Percentiles rank a stretch among this genome's conserved stretches.
These are phyloP conservation scores for Vararia minispora DNA, from an alignment of 768 basidiomycete genomes.

Conservation along the genomic window DNA sequence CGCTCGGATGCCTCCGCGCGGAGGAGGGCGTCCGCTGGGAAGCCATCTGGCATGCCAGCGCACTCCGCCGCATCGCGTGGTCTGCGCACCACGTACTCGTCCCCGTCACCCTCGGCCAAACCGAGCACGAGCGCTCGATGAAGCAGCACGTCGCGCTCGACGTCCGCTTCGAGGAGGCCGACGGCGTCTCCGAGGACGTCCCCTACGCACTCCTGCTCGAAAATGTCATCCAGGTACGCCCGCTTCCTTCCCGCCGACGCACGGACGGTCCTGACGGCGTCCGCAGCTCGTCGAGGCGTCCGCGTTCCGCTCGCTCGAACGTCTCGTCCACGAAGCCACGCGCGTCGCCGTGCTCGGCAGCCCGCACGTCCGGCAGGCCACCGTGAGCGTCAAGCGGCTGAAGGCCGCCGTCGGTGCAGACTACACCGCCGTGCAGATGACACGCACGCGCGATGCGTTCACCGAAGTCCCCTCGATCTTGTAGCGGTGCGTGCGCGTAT, in stretches of 20 bases:
- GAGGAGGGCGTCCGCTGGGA: no score
- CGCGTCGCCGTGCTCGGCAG: conserved; percentile 5
- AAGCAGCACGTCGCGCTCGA: conserved; percentile 8
- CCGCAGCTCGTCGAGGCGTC: conserved; percentile 4
- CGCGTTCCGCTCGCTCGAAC: conserved; percentile 5
- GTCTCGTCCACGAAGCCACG: conserved; percentile 6
- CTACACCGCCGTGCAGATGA: conserved; percentile 5
- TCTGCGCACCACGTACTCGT: conserved; percentile 7
- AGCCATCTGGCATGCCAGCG: conserved; percentile 9
- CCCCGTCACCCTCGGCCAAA: conserved; percentile 3
- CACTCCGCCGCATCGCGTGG: conserved; percentile 3
- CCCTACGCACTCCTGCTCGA: conserved; percentile 5
- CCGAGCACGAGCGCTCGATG: conserved; percentile 3
- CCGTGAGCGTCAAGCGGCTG: conserved; percentile 6
- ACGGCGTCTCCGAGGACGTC: conserved; percentile 4
- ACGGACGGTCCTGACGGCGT: background rate
- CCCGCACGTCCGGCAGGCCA: conserved; percentile 4
- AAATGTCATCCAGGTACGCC: conserved; percentile 6
- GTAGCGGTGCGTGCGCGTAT: no score
- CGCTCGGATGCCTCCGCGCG: no score
- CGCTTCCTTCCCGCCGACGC: background rate
- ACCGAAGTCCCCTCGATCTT: no score
- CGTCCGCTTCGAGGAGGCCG: conserved; percentile 7
- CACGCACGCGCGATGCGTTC: conserved; percentile 3
- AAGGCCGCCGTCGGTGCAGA: conserved; percentile 1